phyloP scores from a whole-genome alignment of 805 yeast genomes.

The Barnettozyma sucrosica region DNA sequence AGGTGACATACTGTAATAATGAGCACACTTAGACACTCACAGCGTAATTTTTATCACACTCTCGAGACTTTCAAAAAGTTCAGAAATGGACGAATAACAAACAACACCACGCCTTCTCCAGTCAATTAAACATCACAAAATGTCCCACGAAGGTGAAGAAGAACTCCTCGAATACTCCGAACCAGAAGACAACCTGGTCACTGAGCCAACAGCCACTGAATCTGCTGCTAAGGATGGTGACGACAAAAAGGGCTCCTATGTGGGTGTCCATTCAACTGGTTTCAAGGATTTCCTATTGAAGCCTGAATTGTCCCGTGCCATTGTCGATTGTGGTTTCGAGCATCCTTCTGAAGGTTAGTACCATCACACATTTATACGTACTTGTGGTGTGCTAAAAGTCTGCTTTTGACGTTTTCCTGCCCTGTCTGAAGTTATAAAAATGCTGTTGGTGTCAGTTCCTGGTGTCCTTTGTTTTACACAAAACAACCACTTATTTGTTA shows the following conservation, averaged over 20 bases:
- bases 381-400: constrained; percentile 1
- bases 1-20: background rate
- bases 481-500: background rate
- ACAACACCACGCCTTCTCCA: background rate
- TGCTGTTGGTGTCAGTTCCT: background rate
- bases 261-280: constrained; percentile 97
- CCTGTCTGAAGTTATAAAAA: constrained; percentile 3
- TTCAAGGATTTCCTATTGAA: constrained; percentile 95
- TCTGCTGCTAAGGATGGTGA: constrained; percentile 47
- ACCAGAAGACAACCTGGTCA: constrained; percentile 84
- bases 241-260: constrained; percentile 94
- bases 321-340: constrained; percentile 98
- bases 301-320: constrained; percentile 95
- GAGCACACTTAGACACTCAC: background rate
- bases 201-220: constrained; percentile 40
- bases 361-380: background rate
- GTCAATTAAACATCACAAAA: constrained; percentile 21
- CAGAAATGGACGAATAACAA: background rate
- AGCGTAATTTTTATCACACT: background rate
- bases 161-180: constrained; percentile 98
- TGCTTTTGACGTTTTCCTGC: background rate
- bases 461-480: background rate
- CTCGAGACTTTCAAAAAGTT: background rate
- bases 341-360: constrained; percentile 97
- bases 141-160: constrained; percentile 98